Conservation (phyloP, 441 rosid species). For the Capsella rubella region DNA sequence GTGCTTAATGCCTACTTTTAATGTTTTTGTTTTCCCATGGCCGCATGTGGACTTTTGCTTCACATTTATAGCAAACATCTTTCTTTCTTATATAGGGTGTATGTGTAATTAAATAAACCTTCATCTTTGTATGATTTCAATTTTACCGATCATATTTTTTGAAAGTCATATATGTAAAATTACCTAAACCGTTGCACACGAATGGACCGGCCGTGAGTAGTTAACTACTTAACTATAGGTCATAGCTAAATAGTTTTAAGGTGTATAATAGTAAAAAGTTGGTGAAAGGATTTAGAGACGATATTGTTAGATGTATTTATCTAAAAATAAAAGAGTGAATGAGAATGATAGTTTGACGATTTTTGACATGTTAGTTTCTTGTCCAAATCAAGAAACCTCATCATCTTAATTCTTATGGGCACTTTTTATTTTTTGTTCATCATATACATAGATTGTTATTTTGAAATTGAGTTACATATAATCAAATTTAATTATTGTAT, state of each 20-base stretch:
- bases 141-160: not conserved
- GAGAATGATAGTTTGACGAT: conserved; percentile 38
- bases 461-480: conserved; percentile 39
- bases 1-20: conserved; percentile 39
- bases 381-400: conserved; percentile 69
- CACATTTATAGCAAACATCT: conserved; percentile 37
- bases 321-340: conserved; percentile 27
- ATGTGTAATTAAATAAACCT: not conserved
- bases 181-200: not conserved
- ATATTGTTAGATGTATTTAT: conserved; percentile 31
- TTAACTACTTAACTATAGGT: conserved; percentile 23
- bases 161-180: not conserved
- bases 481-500: not conserved
- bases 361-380: conserved; percentile 68
- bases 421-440: not conserved
- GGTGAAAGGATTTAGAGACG: conserved; percentile 32
- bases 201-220: conserved; percentile 13
- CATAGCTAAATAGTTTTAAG: conserved; percentile 15
- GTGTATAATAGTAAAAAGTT: conserved; percentile 38
- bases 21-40: conserved; percentile 36
- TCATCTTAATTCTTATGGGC: conserved; percentile 30
- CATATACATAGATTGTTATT: conserved; percentile 42
- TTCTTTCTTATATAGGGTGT: not conserved
- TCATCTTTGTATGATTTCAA: not conserved
- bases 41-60: conserved; percentile 57